Evolutionary conservation across 2,329 filamentous ascomycete species (phyloP).

Genomic region (Stachybotrys elegans): DNA sequence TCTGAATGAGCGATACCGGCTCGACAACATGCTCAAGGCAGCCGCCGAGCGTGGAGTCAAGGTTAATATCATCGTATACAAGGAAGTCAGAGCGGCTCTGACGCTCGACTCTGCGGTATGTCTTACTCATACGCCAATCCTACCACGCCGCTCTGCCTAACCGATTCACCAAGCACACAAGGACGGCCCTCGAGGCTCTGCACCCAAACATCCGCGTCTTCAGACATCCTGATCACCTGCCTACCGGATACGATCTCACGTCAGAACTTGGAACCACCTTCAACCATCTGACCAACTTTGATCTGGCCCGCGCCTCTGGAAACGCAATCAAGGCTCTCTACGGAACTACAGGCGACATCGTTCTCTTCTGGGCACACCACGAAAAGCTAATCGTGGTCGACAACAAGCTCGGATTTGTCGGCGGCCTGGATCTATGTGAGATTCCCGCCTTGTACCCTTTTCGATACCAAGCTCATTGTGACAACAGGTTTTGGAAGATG

Average conservation of each 20-base stretch:
- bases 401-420: constrained; percentile 85
- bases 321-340: constrained; percentile 82
- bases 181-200: constrained; percentile 73
- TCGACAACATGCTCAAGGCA: constrained; percentile 86
- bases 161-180: constrained; percentile 82
- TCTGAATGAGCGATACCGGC: constrained; percentile 75
- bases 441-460: background rate
- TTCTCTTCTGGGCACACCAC: constrained; percentile 96
- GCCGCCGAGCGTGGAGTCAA: constrained; percentile 89
- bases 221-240: constrained; percentile 86
- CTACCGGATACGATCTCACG: constrained; percentile 63
- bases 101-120: constrained; percentile 72
- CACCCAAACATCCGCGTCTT: constrained; percentile 84
- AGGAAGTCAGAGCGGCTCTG: constrained; percentile 74
- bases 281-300: constrained; percentile 42
- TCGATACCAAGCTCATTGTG: background rate
- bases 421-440: constrained; percentile 79
- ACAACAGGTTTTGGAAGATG: constrained; percentile 73
- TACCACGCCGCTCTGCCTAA: constrained; percentile 77
- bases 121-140: background rate
- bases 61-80: constrained; percentile 90
- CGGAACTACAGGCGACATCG: constrained; percentile 92
- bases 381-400: constrained; percentile 97
- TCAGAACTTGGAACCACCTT: constrained; percentile 63
- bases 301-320: constrained; percentile 59